Conservation (phyloP, 1,284 basidiomycete genomes). For the Rhodofomes roseus region DNA sequence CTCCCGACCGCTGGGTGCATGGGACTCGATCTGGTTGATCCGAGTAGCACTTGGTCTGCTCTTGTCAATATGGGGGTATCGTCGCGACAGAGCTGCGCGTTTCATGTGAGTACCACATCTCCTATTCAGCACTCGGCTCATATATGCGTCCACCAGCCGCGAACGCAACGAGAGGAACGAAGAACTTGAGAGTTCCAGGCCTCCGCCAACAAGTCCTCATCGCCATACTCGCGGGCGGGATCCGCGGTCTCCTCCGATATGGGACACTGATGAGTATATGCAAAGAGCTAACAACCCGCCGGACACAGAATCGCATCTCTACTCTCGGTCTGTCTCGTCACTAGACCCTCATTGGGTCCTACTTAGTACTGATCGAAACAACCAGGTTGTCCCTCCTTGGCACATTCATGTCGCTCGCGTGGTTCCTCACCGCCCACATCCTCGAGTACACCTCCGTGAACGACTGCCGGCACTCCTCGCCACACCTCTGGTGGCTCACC, state of each 20-base stretch:
- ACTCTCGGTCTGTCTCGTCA: slow-evolving; percentile 33
- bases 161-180: neutral
- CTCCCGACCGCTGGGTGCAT: slow-evolving; percentile 61
- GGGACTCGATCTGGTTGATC: slow-evolving; percentile 68
- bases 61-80: slow-evolving; percentile 60
- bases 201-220: neutral
- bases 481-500: slow-evolving; percentile 79
- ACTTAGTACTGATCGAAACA: neutral
- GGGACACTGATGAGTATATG: neutral
- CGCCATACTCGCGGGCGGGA: neutral
- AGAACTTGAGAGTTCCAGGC: neutral
- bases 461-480: slow-evolving; percentile 64
- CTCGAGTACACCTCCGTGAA: slow-evolving; percentile 70
- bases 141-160: neutral
- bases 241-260: neutral
- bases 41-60: slow-evolving; percentile 49
- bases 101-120: slow-evolving; percentile 25
- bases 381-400: slow-evolving; percentile 59
- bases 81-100: slow-evolving; percentile 40
- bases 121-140: neutral
- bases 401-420: slow-evolving; percentile 66
- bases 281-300: neutral
- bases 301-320: slow-evolving; percentile 13
- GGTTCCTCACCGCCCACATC: slow-evolving; percentile 78
- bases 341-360: neutral